phyloP scores from a whole-genome alignment of 306 rosid species.

The Quercus mongolica region DNA sequence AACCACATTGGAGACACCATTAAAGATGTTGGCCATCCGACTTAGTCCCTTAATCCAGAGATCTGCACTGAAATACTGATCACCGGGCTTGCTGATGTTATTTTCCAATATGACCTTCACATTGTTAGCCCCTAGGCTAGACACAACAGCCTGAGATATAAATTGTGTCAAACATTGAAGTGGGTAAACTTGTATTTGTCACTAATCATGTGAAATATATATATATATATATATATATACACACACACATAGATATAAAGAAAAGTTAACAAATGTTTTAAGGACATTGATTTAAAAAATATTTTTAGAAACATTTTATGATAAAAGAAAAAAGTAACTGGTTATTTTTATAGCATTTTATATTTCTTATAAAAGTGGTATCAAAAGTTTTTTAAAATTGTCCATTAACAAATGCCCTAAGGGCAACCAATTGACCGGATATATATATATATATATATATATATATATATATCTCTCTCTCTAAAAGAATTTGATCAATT shows the following conservation, averaged over 20 bases:
- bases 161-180: background rate
- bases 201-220: background rate
- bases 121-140: background rate
- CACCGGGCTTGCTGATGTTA: slow-evolving; percentile 71
- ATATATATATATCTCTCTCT: no score
- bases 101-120: slow-evolving; percentile 57
- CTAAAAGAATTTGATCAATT: no score
- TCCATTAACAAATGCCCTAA: no score
- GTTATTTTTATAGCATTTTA: no score
- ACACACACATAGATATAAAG: no score
- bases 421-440: no score
- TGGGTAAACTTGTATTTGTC: background rate
- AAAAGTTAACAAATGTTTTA: rapidly evolving
- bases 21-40: slow-evolving; percentile 70
- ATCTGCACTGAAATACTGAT: slow-evolving; percentile 56
- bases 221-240: background rate
- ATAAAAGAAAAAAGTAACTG: no score
- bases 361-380: no score
- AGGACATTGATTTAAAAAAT: no score
- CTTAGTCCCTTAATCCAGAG: slow-evolving; percentile 67
- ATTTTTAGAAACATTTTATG: no score
- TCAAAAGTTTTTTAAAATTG: no score
- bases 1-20: slow-evolving; percentile 51
- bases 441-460: no score
- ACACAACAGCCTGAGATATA: background rate